These are phyloP conservation scores for Termitomyces sp. DNA, from an alignment of 768 basidiomycete species.

Conservation along the genomic window DNA sequence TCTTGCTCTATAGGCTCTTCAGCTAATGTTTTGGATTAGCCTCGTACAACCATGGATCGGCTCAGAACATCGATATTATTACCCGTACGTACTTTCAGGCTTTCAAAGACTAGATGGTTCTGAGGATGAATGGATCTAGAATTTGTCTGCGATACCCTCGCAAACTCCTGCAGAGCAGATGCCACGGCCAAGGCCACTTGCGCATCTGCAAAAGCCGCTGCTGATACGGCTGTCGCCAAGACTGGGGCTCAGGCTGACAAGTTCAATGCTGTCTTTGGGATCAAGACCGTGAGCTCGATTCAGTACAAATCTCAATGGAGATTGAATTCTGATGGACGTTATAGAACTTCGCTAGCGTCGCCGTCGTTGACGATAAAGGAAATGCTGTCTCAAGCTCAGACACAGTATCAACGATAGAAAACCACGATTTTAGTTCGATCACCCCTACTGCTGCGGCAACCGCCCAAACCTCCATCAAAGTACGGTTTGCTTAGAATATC, in stretches of 20 bases:
- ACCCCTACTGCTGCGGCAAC: conserved; percentile 12
- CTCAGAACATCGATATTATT: conserved; percentile 59
- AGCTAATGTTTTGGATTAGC: conserved; percentile 19
- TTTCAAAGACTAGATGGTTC: not conserved
- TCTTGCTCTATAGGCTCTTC: not conserved
- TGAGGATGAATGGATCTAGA: conserved; percentile 19
- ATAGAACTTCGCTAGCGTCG: conserved; percentile 44
- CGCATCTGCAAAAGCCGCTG: conserved; percentile 34
- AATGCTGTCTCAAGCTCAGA: conserved; percentile 24
- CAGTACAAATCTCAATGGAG: not conserved
- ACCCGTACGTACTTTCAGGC: conserved; percentile 30
- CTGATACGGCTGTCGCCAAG: conserved; percentile 34
- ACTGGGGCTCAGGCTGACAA: conserved; percentile 57
- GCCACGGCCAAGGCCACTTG: conserved; percentile 50
- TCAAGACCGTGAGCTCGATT: conserved; percentile 35
- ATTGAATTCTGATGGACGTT: not conserved
- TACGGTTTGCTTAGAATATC: not conserved
- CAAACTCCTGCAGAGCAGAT: conserved; percentile 52
- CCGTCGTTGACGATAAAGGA: conserved; percentile 44
- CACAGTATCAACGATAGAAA: conserved; percentile 2
- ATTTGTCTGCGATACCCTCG: conserved; percentile 54
- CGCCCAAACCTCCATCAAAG: not conserved
- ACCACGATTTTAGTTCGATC: conserved; percentile 8
- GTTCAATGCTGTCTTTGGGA: conserved; percentile 58
- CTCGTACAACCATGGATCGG: conserved; percentile 55